A percentile compares a stretch with the other conserved stretches of the same genome.
phyloP scores from a whole-genome alignment of 805 yeast genomes.

The Metschnikowia bowlesiae region DNA sequence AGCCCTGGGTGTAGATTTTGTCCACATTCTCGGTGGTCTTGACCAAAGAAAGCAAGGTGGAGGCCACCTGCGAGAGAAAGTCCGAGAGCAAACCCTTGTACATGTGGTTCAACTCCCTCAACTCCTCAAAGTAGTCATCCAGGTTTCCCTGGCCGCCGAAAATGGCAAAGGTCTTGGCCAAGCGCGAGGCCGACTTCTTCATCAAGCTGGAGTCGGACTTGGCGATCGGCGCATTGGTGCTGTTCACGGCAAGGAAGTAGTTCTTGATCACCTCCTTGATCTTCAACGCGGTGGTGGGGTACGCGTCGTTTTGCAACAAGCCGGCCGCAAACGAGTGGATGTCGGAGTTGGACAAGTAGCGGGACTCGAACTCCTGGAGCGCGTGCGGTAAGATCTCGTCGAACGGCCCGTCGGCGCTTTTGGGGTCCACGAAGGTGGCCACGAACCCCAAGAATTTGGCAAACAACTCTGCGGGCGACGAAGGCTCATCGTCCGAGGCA shows the following conservation, averaged over 20 bases:
- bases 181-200: conserved; percentile 51
- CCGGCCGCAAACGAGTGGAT: conserved; percentile 85
- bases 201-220: conserved; percentile 46
- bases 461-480: conserved; percentile 78
- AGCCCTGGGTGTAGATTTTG: conserved; percentile 90
- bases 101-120: conserved; percentile 74
- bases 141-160: conserved; percentile 99
- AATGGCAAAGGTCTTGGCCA: conserved; percentile 71
- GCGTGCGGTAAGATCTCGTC: conserved; percentile 67
- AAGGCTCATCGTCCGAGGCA: conserved; percentile 84
- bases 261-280: conserved; percentile 71
- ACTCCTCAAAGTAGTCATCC: conserved; percentile 95
- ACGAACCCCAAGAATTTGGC: conserved; percentile 79
- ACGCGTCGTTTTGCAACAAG: conserved; percentile 50
- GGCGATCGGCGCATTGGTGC: conserved; percentile 24
- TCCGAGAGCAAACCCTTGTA: conserved; percentile 74
- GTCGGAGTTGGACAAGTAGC: conserved; percentile 60
- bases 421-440: conserved; percentile 43
- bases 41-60: conserved; percentile 62
- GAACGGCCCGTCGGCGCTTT: conserved; percentile 50
- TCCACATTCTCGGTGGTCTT: conserved; percentile 71
- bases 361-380: conserved; percentile 77
- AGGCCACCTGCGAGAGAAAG: conserved; percentile 66
- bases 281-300: conserved; percentile 66
- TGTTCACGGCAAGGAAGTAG: conserved; percentile 51